Percentiles rank a stretch among this genome's conserved stretches.
Evolutionary conservation across 495 filamentous ascomycete genomes (phyloP).

Genomic region (Penicillium macrosclerotiorum): DNA sequence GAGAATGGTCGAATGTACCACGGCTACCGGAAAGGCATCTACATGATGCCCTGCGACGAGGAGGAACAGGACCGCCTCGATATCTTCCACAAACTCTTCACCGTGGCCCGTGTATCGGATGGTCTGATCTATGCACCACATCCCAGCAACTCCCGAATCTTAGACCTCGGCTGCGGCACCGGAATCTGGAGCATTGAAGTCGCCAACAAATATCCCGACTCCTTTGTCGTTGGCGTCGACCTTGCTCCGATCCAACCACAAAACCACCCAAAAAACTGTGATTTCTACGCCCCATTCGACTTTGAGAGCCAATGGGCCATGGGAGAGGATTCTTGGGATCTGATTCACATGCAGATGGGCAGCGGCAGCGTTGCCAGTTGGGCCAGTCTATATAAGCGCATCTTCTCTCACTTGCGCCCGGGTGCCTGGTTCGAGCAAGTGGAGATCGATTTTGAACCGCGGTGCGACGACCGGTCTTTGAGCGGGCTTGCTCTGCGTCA

Average conservation of each 20-base stretch:
- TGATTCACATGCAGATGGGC: conserved; percentile 83
- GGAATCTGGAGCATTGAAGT: conserved; percentile 92
- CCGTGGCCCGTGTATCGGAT: conserved; percentile 60
- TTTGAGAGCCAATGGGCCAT: conserved; percentile 80
- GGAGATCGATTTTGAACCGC: conserved; percentile 85
- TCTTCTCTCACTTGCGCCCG: conserved; percentile 78
- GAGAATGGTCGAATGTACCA: conserved; percentile 53
- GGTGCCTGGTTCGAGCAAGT: conserved; percentile 84
- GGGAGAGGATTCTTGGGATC: conserved; percentile 74
- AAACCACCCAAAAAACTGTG: conserved; percentile 67
- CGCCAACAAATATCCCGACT: conserved; percentile 62
- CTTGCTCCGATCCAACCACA: conserved; percentile 78
- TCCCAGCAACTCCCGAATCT: conserved; percentile 51
- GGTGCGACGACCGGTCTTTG: conserved; percentile 68
- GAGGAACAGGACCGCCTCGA: conserved; percentile 73
- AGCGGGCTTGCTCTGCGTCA: conserved; percentile 47
- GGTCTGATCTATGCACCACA: conserved; percentile 52
- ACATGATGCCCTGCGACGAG: conserved; percentile 54
- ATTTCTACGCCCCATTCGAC: conserved; percentile 66
- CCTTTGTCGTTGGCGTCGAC: conserved; percentile 71
- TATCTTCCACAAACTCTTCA: conserved; percentile 73
- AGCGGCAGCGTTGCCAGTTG: conserved; percentile 77
- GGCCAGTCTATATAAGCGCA: conserved; percentile 68
- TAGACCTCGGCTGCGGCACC: conserved; percentile 86
- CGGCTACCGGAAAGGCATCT: conserved; percentile 47